A percentile compares a stretch with the other conserved stretches of the same genome.
Conservation (phyloP, 805 yeast species). For the Blastobotrys terrestris region DNA sequence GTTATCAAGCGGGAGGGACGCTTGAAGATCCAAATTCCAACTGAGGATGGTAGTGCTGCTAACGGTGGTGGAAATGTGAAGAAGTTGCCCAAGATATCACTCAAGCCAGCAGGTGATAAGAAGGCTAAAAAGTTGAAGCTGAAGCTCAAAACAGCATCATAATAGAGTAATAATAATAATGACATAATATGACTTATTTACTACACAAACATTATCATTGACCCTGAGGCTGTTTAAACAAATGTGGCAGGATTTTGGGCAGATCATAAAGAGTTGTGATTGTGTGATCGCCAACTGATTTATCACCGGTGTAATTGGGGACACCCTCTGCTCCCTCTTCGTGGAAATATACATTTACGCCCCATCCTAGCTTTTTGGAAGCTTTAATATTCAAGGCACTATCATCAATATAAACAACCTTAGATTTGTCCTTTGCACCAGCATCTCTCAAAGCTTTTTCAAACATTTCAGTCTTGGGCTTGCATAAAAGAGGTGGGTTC, state of each 20-base stretch:
- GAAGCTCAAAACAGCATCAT: neutral
- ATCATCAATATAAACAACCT: conserved; percentile 82
- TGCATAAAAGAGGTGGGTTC: conserved; percentile 62
- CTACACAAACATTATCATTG: neutral
- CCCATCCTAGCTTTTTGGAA: conserved; percentile 68
- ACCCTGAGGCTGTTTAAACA: conserved; percentile 31
- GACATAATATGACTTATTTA: neutral
- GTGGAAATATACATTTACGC: conserved; percentile 62
- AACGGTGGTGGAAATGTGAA: neutral
- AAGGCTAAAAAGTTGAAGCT: neutral
- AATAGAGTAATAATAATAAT: neutral
- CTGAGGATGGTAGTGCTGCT: neutral
- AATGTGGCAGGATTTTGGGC: conserved; percentile 44
- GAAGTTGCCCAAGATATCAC: conserved; percentile 1
- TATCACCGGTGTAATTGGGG: conserved; percentile 27
- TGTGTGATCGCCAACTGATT: conserved; percentile 37
- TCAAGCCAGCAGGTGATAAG: neutral
- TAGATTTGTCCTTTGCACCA: conserved; percentile 41
- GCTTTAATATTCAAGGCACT: conserved; percentile 72
- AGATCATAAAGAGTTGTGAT: conserved; percentile 55
- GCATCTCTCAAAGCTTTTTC: conserved; percentile 52
- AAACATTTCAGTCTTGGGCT: conserved; percentile 76
- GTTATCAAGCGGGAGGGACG: conserved; percentile 37
- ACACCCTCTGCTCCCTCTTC: conserved; percentile 54
- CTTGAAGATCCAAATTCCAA: conserved; percentile 2